Evolutionary conservation across 805 yeast species (phyloP), one percentile per base, ranked within the genome.

Genomic region (Pichia nakasei): DNA sequence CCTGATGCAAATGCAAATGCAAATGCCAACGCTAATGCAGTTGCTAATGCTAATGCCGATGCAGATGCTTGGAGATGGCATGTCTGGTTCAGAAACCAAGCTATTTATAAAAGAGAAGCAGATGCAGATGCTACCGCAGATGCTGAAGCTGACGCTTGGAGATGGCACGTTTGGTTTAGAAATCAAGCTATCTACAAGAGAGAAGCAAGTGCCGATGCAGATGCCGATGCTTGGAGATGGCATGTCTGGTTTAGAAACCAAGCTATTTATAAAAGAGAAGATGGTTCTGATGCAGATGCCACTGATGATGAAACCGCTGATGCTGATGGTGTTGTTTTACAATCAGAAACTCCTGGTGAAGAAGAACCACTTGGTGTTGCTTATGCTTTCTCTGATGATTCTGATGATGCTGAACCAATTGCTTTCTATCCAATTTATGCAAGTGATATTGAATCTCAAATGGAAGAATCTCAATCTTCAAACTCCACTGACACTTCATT

Each of bases 271-370:
- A 41, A 47, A 27, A 46, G 48, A 45, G 48, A 39, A 29, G 37
- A 40, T 13, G 36, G 35, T 8, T 38, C 43, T 11, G 40, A 45
- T n/a, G 46, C 45, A 4, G 39, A 38, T n/a, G 45, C 48, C 12
- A 22, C 62, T 15, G 60, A 51, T 11, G 57, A 57, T 18, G 53
- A 50, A 26, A 58, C 59, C 29, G 13, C 20, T n/a, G 18, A 21
- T 22, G 27, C 20, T 15, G 26, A 35, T 22, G 37, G 37, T 35
- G 19, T 22, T 15, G 13, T 20, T 27, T 9, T 27, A 18, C 33
- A 27, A 15, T 26, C 34, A 15, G 40, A 37, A 11, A 12, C 6
- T 19, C n/a, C 26, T 27, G 39, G 27, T 9, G 35, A 46, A 36
- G 44, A 35, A 21, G 44, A 41, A 22, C 39, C 44, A 29, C 21